Base-by-base conservation (phyloP, 2,329 filamentous ascomycete species). In the Colletotrichum sansevieriae region DNA sequence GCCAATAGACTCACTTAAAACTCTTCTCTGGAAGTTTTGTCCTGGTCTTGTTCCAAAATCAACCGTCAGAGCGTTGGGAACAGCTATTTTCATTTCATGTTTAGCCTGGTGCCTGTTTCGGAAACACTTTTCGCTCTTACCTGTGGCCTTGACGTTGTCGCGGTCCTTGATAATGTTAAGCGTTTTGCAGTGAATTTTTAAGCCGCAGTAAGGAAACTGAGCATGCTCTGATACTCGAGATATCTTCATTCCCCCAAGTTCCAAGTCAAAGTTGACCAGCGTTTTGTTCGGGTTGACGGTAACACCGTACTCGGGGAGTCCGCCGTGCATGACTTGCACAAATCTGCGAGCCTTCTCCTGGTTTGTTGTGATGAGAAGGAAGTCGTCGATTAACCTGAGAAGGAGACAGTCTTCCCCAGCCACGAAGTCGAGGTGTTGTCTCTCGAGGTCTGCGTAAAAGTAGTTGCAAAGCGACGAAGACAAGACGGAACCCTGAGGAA, bases 401-500 rank as follows among this genome's bases (percentile, higher is more conserved):
- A 99, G 83, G 3, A 98, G 79, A 56, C 87, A 91, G 39, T 91
- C 82, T 5, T 80, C 76, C 0, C 80, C 75, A 15, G 83, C 73
- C 2, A 96, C 79, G 75, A 98, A 98, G 0, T 75, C 76, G 2
- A 98, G 83, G 13, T 91, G 82, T 29, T 89, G 84, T 7, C 80
- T 80, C 78, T 99, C 96, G 1, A 98, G 87, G 71, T 96, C 90
- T 6, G 93, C 95, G 76, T 99, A 99, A 78, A 98, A 98, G 80
- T 97, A 95, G 79, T 94, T 98, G 83, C 96, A 98, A 5, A 99
- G 84, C 46, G 94, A 84, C 49, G 91, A 92, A 0, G 95, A 98
- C 5, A 99, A 78, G 1, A 98, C 87, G 0, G 95, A 98, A 8
- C 96, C 96, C 78, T 99, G 96, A 0, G 96, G 95, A 44, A 99